A percentile compares a stretch with the other conserved stretches of the same genome.
Evolutionary conservation across 352 stramenopile genomes (phyloP).

Genomic region (Phytophthora syringae): DNA sequence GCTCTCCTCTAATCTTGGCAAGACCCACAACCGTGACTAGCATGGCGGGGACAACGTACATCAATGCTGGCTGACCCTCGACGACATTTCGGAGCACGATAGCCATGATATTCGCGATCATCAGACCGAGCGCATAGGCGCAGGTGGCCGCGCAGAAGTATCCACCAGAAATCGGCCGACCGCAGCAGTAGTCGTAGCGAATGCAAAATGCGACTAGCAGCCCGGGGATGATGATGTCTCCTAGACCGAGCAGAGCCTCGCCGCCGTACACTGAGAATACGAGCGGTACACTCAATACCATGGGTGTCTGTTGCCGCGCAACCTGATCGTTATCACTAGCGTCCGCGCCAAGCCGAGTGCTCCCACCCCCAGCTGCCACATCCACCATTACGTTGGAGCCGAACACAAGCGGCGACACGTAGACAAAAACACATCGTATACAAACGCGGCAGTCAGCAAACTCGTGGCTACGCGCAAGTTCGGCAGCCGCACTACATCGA

Average conservation of each 20-base stretch:
- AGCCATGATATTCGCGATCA: constrained; percentile 93
- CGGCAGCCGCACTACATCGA: constrained; percentile 82
- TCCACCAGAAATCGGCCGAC: constrained; percentile 47
- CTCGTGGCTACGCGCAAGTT: constrained; percentile 82
- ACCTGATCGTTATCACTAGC: constrained; percentile 11
- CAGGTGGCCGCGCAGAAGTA: constrained; percentile 82
- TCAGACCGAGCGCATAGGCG: constrained; percentile 91
- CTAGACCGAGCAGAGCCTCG: constrained; percentile 91
- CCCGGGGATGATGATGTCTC: constrained; percentile 94
- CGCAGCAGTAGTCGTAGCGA: constrained; percentile 89
- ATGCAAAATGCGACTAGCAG: constrained; percentile 92
- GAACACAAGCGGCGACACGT: constrained; percentile 89
- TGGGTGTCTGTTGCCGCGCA: constrained; percentile 37
- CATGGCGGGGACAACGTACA: constrained; percentile 95
- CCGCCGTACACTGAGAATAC: constrained; percentile 90
- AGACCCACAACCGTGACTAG: constrained; percentile 70
- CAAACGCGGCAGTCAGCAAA: constrained; percentile 88
- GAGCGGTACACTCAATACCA: constrained; percentile 90
- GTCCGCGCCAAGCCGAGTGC: constrained; percentile 12
- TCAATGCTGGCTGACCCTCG: constrained; percentile 92
- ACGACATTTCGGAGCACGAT: constrained; percentile 91
- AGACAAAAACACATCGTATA: constrained; percentile 97
- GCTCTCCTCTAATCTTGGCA: constrained; percentile 54
- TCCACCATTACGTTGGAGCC: constrained; percentile 92
- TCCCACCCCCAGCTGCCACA: constrained; percentile 82